Evolutionary conservation across 2,329 filamentous ascomycete species (phyloP), one percentile per base, ranked within the genome.

Genomic region (Fusarium sp.): DNA sequence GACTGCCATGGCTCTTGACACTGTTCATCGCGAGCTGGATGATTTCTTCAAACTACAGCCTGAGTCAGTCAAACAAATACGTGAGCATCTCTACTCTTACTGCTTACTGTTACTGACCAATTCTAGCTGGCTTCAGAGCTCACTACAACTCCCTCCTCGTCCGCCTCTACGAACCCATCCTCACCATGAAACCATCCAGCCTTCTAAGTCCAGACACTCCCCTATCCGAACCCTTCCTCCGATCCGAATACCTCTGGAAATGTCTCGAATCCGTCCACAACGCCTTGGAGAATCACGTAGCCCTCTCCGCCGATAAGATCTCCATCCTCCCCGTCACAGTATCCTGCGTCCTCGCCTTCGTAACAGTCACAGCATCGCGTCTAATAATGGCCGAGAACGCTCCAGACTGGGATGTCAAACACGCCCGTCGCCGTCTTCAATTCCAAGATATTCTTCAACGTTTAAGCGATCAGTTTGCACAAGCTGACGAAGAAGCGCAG

Each of bases 131-230:
- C 8, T 72, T 83, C 29, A 76, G 75, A 66, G 68, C 76, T 4
- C 77, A 79, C 46, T 81, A 81, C 41, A 62, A 77, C 50, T 68
- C 72, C 33, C 57, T 78, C 3, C 41, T 79, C 8, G 71, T 79
- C 18, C 78, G 79, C 1, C 74, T 83, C 3, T 81, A 80, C 59
- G 81, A 83, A 46, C 80, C 80, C 0, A 74, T 75, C 21, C 75
- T 82, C 6, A 71, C 69, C 43, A 75, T 78, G 62, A 75, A 72
- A 6, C 55, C 74, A 3, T 52, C 70, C 1, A 37, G 48, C 7
- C 28, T 70, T 1, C 39, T 67, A 13, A 61, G 73, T 21, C 5
- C 63, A 3, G 66, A 74, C 18, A n/a, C 56, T 11, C 35, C 57
- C 43, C 26, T 52, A 9, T 52, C 64, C 2, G 69, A 74, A 21